phyloP scores from a whole-genome alignment of 495 filamentous ascomycete genomes.

The Daldinia vernicosa region DNA sequence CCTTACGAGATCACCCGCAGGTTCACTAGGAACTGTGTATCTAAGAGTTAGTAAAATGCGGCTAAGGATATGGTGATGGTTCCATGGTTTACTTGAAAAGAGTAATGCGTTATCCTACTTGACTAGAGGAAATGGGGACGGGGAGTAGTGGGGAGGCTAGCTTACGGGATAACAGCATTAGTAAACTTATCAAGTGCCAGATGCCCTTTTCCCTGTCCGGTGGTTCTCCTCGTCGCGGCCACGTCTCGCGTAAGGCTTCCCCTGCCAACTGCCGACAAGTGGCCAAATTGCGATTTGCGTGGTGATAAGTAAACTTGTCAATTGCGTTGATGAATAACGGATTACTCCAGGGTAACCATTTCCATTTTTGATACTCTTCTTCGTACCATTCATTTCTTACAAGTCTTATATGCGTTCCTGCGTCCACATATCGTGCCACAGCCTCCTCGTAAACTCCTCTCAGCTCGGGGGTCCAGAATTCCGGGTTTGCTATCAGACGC shows the following conservation, averaged over 20 bases:
- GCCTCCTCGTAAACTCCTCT: no score
- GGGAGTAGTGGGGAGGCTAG: no score
- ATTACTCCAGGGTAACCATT: neutral
- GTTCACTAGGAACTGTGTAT: neutral
- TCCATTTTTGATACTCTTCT: neutral
- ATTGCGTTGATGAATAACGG: neutral
- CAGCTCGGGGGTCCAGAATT: neutral
- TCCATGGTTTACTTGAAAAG: neutral
- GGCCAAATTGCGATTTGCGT: neutral
- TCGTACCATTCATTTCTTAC: conserved; percentile 3
- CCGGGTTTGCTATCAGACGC: neutral
- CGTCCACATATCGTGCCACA: neutral
- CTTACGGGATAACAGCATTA: neutral
- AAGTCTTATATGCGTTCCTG: neutral
- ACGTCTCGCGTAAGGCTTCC: neutral
- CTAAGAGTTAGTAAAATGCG: neutral
- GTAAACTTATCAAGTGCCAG: neutral
- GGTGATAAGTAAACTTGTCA: neutral
- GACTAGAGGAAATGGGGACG: neutral
- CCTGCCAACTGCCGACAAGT: neutral
- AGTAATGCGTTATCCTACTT: neutral
- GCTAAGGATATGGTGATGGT: neutral
- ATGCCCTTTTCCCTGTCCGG: neutral
- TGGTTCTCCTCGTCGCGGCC: neutral
- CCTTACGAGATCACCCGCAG: neutral